Evolutionary conservation across 2,329 filamentous ascomycete species (phyloP).

Genomic region (Curvularia lunata): DNA sequence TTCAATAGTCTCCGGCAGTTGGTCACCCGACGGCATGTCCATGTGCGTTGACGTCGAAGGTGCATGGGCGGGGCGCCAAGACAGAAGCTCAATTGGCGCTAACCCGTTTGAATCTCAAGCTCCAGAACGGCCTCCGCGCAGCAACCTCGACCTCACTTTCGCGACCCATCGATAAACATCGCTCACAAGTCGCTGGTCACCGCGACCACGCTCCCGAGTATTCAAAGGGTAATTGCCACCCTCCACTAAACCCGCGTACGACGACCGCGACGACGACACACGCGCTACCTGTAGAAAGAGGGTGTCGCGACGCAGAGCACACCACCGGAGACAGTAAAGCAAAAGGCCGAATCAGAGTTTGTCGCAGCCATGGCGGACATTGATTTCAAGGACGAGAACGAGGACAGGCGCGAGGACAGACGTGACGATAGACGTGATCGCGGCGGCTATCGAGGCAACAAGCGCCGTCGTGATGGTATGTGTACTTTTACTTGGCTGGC

Average conservation of each 20-base stretch:
- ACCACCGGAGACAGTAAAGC: slow-evolving; percentile 17
- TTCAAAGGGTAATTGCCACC: slow-evolving; percentile 8
- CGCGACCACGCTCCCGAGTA: slow-evolving; percentile 4
- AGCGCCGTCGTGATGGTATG: slow-evolving; percentile 45
- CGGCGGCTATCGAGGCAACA: slow-evolving; percentile 36
- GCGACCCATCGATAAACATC: slow-evolving; percentile 25
- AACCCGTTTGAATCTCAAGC: slow-evolving; percentile 19
- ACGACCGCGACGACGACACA: slow-evolving; percentile 10
- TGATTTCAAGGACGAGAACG: slow-evolving; percentile 39
- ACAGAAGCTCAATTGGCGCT: slow-evolving; percentile 17
- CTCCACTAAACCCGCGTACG: background rate
- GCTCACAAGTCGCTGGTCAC: slow-evolving; percentile 16
- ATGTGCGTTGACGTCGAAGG: slow-evolving; percentile 10
- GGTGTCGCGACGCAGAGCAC: slow-evolving; percentile 11
- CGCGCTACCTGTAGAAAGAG: slow-evolving; percentile 6
- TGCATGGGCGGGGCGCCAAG: slow-evolving; percentile 21
- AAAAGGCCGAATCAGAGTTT: slow-evolving; percentile 19
- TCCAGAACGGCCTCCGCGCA: slow-evolving; percentile 20
- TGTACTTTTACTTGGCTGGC: slow-evolving; percentile 3
- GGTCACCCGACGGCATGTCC: slow-evolving; percentile 1
- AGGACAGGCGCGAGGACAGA: slow-evolving; percentile 35
- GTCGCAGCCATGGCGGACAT: slow-evolving; percentile 38
- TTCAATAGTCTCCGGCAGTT: background rate
- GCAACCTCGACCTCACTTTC: slow-evolving; percentile 21
- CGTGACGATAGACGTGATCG: slow-evolving; percentile 35